A percentile compares a stretch with the other conserved stretches of the same genome.
These are phyloP conservation scores for Ilyonectria robusta DNA, from an alignment of 2,329 filamentous ascomycete species.

Conservation along the genomic window DNA sequence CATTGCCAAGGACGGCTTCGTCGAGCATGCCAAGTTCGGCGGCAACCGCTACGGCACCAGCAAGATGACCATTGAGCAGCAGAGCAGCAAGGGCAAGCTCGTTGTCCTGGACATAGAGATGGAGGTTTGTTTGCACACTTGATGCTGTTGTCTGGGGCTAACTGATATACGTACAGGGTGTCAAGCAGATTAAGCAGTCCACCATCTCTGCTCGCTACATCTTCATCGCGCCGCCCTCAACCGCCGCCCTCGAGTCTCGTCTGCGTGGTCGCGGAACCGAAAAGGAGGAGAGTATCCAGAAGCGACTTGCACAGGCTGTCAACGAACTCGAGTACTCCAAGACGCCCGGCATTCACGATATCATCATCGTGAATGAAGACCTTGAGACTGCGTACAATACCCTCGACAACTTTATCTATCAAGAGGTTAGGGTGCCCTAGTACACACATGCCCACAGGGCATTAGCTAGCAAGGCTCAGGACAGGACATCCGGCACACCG, in stretches of 20 bases:
- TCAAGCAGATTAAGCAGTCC: slow-evolving; percentile 91
- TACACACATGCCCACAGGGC: no score
- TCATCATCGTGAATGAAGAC: slow-evolving; percentile 58
- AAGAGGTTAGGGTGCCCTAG: no score
- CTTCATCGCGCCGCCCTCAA: slow-evolving; percentile 85
- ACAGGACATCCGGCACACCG: no score
- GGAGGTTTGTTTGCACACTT: slow-evolving; percentile 71
- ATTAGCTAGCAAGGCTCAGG: no score
- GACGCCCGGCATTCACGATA: slow-evolving; percentile 66
- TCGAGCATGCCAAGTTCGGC: slow-evolving; percentile 89
- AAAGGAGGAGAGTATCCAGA: slow-evolving; percentile 78
- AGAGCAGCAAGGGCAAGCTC: slow-evolving; percentile 77
- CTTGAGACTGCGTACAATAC: slow-evolving; percentile 66
- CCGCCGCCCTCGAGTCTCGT: slow-evolving; percentile 81
- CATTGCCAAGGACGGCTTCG: slow-evolving; percentile 78
- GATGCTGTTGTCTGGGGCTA: not conserved
- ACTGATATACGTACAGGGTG: slow-evolving; percentile 87
- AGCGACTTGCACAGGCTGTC: slow-evolving; percentile 79
- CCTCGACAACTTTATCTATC: slow-evolving; percentile 64
- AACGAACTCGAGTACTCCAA: slow-evolving; percentile 82
- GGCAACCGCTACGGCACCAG: slow-evolving; percentile 91
- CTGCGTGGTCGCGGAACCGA: slow-evolving; percentile 84
- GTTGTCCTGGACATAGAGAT: slow-evolving; percentile 97
- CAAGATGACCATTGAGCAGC: slow-evolving; percentile 82
- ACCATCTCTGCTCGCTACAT: slow-evolving; percentile 83